Percentiles rank a stretch among this genome's conserved stretches.
phyloP scores from a whole-genome alignment of 106 monocot genomes.

The Phalaenopsis equestris region DNA sequence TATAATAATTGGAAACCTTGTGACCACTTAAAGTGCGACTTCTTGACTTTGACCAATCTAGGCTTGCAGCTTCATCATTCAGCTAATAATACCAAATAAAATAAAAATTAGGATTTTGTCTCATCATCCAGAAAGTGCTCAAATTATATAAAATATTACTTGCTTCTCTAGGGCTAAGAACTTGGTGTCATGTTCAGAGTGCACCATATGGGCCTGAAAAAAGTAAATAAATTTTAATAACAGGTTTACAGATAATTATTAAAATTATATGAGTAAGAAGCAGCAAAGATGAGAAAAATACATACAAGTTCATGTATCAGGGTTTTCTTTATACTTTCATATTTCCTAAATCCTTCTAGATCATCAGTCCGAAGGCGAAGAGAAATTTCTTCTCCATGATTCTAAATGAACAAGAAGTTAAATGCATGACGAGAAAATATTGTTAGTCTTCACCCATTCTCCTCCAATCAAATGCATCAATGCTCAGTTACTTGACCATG shows the following conservation, averaged over 20 bases:
- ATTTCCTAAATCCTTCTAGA: conserved; percentile 96
- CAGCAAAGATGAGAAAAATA: background rate
- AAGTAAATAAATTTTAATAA: background rate
- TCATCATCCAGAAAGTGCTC: background rate
- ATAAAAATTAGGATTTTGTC: background rate
- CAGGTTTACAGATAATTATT: background rate
- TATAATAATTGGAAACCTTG: conserved; percentile 35
- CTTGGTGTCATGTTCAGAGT: conserved; percentile 83
- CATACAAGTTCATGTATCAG: conserved; percentile 93
- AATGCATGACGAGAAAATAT: background rate
- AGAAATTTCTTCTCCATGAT: conserved; percentile 87
- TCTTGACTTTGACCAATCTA: conserved; percentile 92
- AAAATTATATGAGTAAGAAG: background rate
- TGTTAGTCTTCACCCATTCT: conserved; percentile 1
- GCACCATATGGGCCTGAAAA: conserved; percentile 87
- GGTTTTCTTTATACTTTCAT: conserved; percentile 89
- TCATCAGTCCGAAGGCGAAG: conserved; percentile 94
- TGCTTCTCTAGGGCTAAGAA: conserved; percentile 86
- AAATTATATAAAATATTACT: conserved; percentile 23
- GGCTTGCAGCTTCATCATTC: conserved; percentile 66
- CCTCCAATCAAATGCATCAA: background rate
- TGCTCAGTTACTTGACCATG: background rate
- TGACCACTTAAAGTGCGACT: conserved; percentile 54
- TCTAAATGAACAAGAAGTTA: conserved; percentile 43
- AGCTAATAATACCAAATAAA: conserved; percentile 35